Evolutionary conservation across 208 protist genomes (phyloP).

Genomic region (Trypanosoma theileri): DNA sequence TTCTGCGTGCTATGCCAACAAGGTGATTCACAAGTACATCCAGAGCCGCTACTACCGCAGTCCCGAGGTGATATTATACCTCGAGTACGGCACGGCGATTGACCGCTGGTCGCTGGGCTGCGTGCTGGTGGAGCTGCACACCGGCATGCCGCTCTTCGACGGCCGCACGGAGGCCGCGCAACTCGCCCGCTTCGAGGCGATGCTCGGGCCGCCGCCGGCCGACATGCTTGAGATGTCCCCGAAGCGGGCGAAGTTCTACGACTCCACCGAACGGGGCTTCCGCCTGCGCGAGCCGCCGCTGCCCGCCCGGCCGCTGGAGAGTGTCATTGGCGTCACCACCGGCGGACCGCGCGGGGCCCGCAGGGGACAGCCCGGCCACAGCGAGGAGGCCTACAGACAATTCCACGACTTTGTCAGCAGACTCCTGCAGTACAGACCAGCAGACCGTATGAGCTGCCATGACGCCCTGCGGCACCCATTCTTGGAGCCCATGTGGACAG

Average conservation of each 20-base stretch:
- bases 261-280: constrained; percentile 12
- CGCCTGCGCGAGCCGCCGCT: constrained; percentile 42
- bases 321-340: constrained; percentile 41
- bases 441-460: constrained; percentile 71
- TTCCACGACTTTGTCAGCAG: constrained; percentile 64
- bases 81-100: constrained; percentile 93
- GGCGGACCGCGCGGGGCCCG: constrained; percentile 48
- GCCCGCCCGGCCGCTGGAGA: constrained; percentile 32
- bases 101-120: constrained; percentile 99
- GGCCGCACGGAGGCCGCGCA: constrained; percentile 95
- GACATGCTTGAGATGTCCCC: constrained; percentile 63
- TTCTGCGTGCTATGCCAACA: constrained; percentile 93
- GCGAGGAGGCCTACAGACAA: constrained; percentile 44
- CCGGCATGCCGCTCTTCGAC: constrained; percentile 95
- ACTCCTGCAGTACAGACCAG: constrained; percentile 57
- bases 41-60: constrained; percentile 98
- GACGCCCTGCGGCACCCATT: constrained; percentile 81
- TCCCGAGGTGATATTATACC: constrained; percentile 96
- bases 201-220: constrained; percentile 61
- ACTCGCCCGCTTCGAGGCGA: constrained; percentile 91
- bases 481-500: constrained; percentile 40
- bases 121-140: constrained; percentile 98
- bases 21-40: constrained; percentile 96
- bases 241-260: constrained; percentile 66
- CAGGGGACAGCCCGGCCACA: constrained; percentile 40